Percentiles rank a stretch among this genome's conserved stretches.
phyloP scores from a whole-genome alignment of 208 protist species.

The Trypanosomatidae sp. region DNA sequence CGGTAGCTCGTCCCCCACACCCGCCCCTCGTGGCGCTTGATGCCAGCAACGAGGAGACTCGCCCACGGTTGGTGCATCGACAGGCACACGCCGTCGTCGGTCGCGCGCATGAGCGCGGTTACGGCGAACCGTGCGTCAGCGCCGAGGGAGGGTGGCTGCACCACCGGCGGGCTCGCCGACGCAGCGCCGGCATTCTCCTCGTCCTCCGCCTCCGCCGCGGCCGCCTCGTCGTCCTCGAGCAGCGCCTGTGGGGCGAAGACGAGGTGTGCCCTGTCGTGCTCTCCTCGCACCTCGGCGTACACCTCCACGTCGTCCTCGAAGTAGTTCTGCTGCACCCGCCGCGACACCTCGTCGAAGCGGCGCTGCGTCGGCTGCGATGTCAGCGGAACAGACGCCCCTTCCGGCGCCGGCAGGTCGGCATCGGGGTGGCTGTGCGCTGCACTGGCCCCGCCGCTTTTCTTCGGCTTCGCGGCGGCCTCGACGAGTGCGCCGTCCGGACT shows the following conservation, averaged over 20 bases:
- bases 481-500: conserved; percentile 54
- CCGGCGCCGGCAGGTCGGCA: conserved; percentile 6
- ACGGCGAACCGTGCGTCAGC: conserved; percentile 35
- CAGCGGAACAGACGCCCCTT: conserved; percentile 11
- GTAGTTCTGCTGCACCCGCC: conserved; percentile 86
- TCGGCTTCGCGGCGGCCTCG: conserved; percentile 14
- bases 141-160: conserved; percentile 7
- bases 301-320: conserved; percentile 76
- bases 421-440: conserved; percentile 4
- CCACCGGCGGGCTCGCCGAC: conserved; percentile 6
- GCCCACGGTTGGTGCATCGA: conserved; percentile 96
- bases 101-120: conserved; percentile 53
- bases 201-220: conserved; percentile 2
- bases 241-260: conserved; percentile 30
- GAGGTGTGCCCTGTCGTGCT: conserved; percentile 21
- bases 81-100: conserved; percentile 86
- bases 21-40: conserved; percentile 92
- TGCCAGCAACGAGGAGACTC: conserved; percentile 86
- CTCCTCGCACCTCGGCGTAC: conserved; percentile 36
- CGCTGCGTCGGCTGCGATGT: conserved; percentile 23
- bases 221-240: conserved; percentile 21
- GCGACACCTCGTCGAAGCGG: conserved; percentile 56
- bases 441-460: neutral
- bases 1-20: conserved; percentile 83
- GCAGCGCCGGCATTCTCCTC: conserved; percentile 3